Base-by-base conservation (phyloP, 257 asterid genomes). In the Rhazya stricta region DNA sequence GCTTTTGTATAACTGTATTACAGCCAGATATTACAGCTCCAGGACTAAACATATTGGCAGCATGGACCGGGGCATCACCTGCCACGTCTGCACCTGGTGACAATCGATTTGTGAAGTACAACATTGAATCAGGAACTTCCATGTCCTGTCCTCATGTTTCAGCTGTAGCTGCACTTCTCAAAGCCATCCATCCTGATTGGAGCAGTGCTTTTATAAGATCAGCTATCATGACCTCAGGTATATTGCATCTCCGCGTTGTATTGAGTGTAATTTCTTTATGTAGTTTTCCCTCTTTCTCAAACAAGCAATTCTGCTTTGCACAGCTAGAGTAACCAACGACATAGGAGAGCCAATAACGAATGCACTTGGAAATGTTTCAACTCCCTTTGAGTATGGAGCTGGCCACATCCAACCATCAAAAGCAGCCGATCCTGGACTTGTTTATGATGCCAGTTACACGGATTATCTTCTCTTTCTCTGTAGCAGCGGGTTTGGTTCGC, bases 81-180 rank as follows among this genome's bases (percentile, higher is more conserved):
- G 94, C 94, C 29, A 82, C 91, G 0, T 57, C 62, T 85, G 87
- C 60, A 79, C 84, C 43, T 75, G 90, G 25, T 81, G 60, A 51
- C 87, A 82, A 60, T n/a, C 81, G 97, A 70, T 79, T 87, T 6
- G 82, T 80, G 0, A 77, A 54, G 3, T 90, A 86, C 81, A 90
- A 86, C 86, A 84, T 92, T 0, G 70, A 87, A 9, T 88, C 97
- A 1, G 97, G 97, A 39, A 91, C 97, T 46, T 91, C 97, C 12
- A 90, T 91, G 97, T 89, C 97, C n/a, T 91, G 97, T 42, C 97
- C 97, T 1, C 97, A 87, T 61, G 96, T 89, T 30, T 77, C 88
- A 1, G 97, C 96, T 37, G 87, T 94, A 10, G 81, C 86, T 83
- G 89, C 96, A 3, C 83, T 87, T 69, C 74, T 91, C 74, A 91